phyloP scores from a whole-genome alignment of 2,329 filamentous ascomycete species.

The Niveomyces coronatus region DNA sequence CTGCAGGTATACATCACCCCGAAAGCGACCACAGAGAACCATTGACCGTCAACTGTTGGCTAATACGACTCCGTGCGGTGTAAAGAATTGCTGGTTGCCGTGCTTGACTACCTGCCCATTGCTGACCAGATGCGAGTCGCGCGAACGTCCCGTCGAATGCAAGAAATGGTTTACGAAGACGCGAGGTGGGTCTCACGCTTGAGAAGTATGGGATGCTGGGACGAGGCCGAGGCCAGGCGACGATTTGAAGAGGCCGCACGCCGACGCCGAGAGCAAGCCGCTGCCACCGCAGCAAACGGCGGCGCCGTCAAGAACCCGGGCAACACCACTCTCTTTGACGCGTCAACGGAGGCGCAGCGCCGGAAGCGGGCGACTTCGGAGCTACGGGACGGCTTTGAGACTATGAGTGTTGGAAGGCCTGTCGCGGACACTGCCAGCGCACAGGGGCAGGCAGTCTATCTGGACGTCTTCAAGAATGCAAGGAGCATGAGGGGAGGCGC shows the following conservation, averaged over 20 bases:
- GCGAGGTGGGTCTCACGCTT: conserved; percentile 85
- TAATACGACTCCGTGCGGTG: not conserved
- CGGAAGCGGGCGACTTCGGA: conserved; percentile 29
- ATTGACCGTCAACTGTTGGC: not conserved
- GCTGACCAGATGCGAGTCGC: conserved; percentile 79
- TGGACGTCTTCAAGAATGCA: conserved; percentile 59
- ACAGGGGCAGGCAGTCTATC: conserved; percentile 51
- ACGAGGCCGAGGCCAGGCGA: conserved; percentile 74
- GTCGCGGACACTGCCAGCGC: conserved; percentile 34
- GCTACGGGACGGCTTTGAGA: conserved; percentile 65
- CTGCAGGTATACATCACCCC: conserved; percentile 52
- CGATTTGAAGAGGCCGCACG: conserved; percentile 64
- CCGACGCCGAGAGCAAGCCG: conserved; percentile 45
- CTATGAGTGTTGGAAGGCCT: conserved; percentile 45
- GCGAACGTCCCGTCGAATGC: conserved; percentile 72
- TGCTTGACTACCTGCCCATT: conserved; percentile 82
- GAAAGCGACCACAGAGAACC: conserved; percentile 6
- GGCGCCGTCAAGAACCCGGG: conserved; percentile 17
- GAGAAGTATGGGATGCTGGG: conserved; percentile 83
- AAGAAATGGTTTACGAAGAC: conserved; percentile 98
- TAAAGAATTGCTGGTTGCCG: conserved; percentile 79
- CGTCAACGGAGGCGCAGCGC: conserved; percentile 53
- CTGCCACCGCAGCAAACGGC: conserved; percentile 13
- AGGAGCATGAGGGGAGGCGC: conserved; percentile 77
- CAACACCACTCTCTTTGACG: conserved; percentile 60